Conservation (phyloP, 768 basidiomycete genomes). For the Phanerochaete sordida region DNA sequence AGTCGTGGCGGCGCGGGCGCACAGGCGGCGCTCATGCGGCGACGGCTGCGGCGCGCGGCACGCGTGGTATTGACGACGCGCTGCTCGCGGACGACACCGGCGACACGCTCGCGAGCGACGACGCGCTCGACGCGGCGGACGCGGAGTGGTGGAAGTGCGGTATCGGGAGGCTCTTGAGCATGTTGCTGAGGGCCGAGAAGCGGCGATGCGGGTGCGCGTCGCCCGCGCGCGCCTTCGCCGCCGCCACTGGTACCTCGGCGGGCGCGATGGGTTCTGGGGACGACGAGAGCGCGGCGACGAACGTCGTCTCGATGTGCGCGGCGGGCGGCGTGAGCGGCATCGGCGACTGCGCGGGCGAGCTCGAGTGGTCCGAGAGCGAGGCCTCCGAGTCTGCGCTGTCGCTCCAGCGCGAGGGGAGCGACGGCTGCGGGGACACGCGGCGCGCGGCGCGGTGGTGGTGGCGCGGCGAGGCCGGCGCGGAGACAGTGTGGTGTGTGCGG, state of each 20-base stretch:
- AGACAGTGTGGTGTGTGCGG: slow-evolving; percentile 8
- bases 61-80: background rate
- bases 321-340: slow-evolving; percentile 20
- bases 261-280: background rate
- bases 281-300: background rate
- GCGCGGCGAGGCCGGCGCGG: slow-evolving; percentile 1
- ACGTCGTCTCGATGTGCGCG: slow-evolving; percentile 2
- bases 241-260: background rate
- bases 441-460: slow-evolving; percentile 2
- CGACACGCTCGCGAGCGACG: background rate
- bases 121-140: background rate
- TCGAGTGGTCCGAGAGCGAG: slow-evolving; percentile 21
- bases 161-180: slow-evolving; percentile 25
- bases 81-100: background rate
- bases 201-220: background rate
- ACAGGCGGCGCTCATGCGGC: background rate
- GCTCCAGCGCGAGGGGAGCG: slow-evolving; percentile 20
- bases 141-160: slow-evolving; percentile 18
- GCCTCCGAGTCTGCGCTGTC: slow-evolving; percentile 15
- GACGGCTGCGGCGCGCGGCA: background rate
- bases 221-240: background rate
- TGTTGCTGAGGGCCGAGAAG: slow-evolving; percentile 19
- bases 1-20: background rate
- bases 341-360: slow-evolving; percentile 17
- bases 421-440: background rate